Percentiles rank a stretch among this genome's conserved stretches.
Conservation (phyloP, 805 yeast species). For the Candida yuanshanica region DNA sequence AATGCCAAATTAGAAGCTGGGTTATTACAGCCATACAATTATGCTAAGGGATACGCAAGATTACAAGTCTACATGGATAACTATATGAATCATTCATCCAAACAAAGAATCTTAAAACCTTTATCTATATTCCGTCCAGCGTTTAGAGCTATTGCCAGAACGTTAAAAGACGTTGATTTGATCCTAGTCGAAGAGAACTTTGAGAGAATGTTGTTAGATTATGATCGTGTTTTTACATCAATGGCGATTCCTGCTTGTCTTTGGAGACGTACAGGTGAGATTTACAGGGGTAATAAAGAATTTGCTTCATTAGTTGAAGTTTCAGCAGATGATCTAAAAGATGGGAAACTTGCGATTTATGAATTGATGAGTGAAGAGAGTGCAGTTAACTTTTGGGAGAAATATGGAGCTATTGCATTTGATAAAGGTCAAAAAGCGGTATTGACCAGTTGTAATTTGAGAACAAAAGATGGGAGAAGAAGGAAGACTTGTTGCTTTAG, state of each 20-base stretch:
- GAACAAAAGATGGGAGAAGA: conserved; percentile 76
- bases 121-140: conserved; percentile 85
- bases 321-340: conserved; percentile 82
- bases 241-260: conserved; percentile 98
- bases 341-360: conserved; percentile 87
- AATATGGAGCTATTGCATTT: conserved; percentile 93
- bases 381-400: conserved; percentile 96
- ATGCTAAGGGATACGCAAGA: conserved; percentile 89
- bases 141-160: conserved; percentile 85
- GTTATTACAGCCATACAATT: conserved; percentile 83
- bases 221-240: conserved; percentile 91
- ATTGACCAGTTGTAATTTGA: conserved; percentile 80
- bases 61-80: conserved; percentile 88
- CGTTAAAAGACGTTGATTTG: conserved; percentile 84
- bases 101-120: conserved; percentile 83
- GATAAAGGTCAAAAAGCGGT: conserved; percentile 95
- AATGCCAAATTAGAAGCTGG: conserved; percentile 95
- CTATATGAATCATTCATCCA: conserved; percentile 78
- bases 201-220: conserved; percentile 87
- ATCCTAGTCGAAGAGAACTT: conserved; percentile 90
- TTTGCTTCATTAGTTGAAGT: conserved; percentile 92
- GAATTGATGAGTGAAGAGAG: conserved; percentile 94
- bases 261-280: conserved; percentile 97
- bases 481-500: conserved; percentile 87
- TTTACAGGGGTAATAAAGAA: conserved; percentile 90